Base-by-base conservation (phyloP, 2,329 filamentous ascomycete species). In the Verticillium albo-atrum region DNA sequence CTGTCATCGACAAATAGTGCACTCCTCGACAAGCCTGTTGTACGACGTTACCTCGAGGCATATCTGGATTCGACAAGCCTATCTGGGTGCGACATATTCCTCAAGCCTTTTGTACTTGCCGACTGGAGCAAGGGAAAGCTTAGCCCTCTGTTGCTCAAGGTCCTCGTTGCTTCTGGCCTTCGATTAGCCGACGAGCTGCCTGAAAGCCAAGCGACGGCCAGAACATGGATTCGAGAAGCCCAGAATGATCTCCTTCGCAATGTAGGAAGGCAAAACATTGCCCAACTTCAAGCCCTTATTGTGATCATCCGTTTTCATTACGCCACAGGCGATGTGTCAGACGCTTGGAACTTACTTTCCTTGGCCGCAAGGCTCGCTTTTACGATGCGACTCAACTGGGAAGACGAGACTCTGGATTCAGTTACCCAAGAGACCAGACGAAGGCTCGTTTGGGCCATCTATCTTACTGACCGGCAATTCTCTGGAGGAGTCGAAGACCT, bases 401-500 rank as follows among this genome's bases (percentile, higher is more conserved):
- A 71, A 27, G 56, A 63, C 0, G 62, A 62, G 0, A 50, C 61
- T 0, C 55, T 60, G 1, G 63, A 66, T 5, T 59, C 65, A 1
- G 58, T 71, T 0, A 56, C 6, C 0, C 66, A 70, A 34, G 70
- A 72, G 9, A 63, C 59, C 7, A 60, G 65, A 0, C 65, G 70
- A 3, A 64, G 69, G 0, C 26, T 68, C 2, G 66, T 70, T 55
- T 72, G 70, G 70, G 63, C 67, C 0, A 64, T 71, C 1, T 71
- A 66, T 15, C 17, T 28, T 0, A 52, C 68, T 0, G 70, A 72
- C 25, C 64, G 65, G 6, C 3, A 66, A 0, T 67, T 71, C 12
- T 69, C 62, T 0, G 70, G 70, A 0, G 69, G 70, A 0, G 68
- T 71, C 14, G 66, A 70, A 5, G 70, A 72, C 30, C 28, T 72